Base-by-base conservation (phyloP, 139 green algal genomes). In the Coelastrella sp. region DNA sequence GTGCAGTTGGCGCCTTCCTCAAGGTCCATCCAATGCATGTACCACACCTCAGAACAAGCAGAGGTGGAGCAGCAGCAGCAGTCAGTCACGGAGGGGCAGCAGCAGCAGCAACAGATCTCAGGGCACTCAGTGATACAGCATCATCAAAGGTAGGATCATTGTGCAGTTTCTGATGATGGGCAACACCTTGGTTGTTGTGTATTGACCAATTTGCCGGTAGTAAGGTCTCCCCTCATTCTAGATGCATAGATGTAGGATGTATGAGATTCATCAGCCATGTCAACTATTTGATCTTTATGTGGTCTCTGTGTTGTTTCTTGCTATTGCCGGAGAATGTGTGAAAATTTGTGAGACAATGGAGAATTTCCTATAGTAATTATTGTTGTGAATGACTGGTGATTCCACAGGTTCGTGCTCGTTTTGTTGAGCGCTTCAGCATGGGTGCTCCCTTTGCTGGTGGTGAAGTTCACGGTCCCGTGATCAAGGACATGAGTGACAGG, bases 1-100 rank as follows among this genome's bases (percentile, higher is more conserved):
- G 97, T 4, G 96, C 96, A 0, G 90, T 99, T 76, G 97, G 97
- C 2, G 96, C 97, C 9, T 99, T 99, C 88, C 93, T 99, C 45
- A 95, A 94, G 60, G 94, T 97, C 50, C 93, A 97, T 85, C 90
- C 93, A 2, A 88, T 97, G 84, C 48, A 79, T 27, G 57, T 79
- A 27, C 60, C 78, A 0, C 72, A 34, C 19, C 37, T n/a, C 35
- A 67, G 51, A 38, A 45, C 59, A 53, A 21, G 13, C 32, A 53
- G 67, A 34, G 62, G 40, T 17, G 38, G 62, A 13, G 62, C 78
- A 25, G 77, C 45, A 81, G 45, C 80, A 69, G 32, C 45, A 40
- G 32, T 25, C n/a, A n/a, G n/a, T n/a, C n/a, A n/a, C 15, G 43
- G 27, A 11, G 80, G 62, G 19, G 45, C 23, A 27, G 38, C 37